These are phyloP conservation scores for Corylus heterophylla DNA, from an alignment of 306 rosid species.

Conservation along the genomic window DNA sequence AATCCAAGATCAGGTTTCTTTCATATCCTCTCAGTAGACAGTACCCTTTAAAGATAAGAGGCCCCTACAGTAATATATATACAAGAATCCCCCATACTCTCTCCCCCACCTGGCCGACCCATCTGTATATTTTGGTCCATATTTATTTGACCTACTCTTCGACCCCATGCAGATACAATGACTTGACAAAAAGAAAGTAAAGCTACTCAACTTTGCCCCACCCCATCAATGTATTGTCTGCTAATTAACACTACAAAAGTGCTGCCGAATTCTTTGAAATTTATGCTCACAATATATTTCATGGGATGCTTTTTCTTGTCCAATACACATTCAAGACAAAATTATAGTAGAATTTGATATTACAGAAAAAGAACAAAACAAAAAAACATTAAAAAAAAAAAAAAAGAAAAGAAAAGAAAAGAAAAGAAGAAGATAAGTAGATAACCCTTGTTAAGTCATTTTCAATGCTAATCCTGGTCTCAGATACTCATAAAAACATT, in stretches of 20 bases:
- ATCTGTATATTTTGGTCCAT: background rate
- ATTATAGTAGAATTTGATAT: too few relatives aligned
- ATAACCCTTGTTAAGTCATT: background rate
- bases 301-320: background rate
- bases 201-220: background rate
- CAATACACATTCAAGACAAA: background rate
- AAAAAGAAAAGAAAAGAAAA: too few relatives aligned
- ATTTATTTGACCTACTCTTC: background rate
- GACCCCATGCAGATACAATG: background rate
- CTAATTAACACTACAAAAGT: background rate
- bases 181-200: background rate
- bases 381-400: too few relatives aligned
- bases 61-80: too few relatives aligned
- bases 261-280: slow-evolving; percentile 11
- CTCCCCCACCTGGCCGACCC: background rate
- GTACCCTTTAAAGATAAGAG: background rate
- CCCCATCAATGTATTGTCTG: slow-evolving; percentile 3
- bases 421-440: too few relatives aligned
- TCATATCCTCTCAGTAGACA: background rate
- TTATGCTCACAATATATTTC: background rate
- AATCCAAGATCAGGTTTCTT: background rate
- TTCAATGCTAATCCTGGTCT: background rate
- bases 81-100: background rate
- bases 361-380: too few relatives aligned
- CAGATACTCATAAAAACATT: background rate